These are phyloP conservation scores for Escovopsis sp. DNA, from an alignment of 2,329 filamentous ascomycete species.

Conservation along the genomic window DNA sequence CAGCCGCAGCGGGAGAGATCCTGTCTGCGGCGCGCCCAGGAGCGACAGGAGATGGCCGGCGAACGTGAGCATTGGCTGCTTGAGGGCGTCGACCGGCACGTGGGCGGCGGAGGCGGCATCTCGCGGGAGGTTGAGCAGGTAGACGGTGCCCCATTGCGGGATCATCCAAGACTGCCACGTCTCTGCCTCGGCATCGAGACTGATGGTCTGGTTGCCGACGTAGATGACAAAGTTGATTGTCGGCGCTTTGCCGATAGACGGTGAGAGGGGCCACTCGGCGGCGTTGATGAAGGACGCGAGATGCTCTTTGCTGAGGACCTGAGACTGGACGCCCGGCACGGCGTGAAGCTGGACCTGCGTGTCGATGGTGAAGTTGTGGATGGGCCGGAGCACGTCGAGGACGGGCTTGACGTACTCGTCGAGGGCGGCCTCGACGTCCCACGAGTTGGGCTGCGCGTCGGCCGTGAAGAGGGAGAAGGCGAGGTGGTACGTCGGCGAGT, in stretches of 20 bases:
- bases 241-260: slow-evolving; percentile 81
- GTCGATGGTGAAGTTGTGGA: slow-evolving; percentile 92
- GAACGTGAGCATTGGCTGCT: slow-evolving; percentile 74
- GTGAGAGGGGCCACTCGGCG: slow-evolving; percentile 91
- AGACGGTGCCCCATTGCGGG: slow-evolving; percentile 79
- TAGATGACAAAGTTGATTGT: slow-evolving; percentile 95
- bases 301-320: slow-evolving; percentile 66
- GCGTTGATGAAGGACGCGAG: slow-evolving; percentile 93
- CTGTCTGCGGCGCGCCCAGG: slow-evolving; percentile 67
- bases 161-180: slow-evolving; percentile 67
- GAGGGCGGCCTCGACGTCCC: slow-evolving; percentile 78
- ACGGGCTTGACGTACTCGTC: slow-evolving; percentile 69
- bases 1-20: slow-evolving; percentile 71
- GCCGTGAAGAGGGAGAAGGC: slow-evolving; percentile 92
- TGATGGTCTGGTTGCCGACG: slow-evolving; percentile 63
- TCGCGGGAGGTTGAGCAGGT: slow-evolving; percentile 35
- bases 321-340: slow-evolving; percentile 43
- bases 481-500: slow-evolving; percentile 84
- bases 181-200: slow-evolving; percentile 25
- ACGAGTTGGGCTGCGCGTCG: slow-evolving; percentile 61
- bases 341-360: slow-evolving; percentile 94
- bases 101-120: slow-evolving; percentile 23
- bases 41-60: slow-evolving; percentile 80
- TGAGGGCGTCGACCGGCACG: slow-evolving; percentile 51
- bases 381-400: slow-evolving; percentile 60